A percentile compares a stretch with the other conserved stretches of the same genome.
Conservation (phyloP, 2,329 filamentous ascomycete species). For the Stachybotrys elegans region DNA sequence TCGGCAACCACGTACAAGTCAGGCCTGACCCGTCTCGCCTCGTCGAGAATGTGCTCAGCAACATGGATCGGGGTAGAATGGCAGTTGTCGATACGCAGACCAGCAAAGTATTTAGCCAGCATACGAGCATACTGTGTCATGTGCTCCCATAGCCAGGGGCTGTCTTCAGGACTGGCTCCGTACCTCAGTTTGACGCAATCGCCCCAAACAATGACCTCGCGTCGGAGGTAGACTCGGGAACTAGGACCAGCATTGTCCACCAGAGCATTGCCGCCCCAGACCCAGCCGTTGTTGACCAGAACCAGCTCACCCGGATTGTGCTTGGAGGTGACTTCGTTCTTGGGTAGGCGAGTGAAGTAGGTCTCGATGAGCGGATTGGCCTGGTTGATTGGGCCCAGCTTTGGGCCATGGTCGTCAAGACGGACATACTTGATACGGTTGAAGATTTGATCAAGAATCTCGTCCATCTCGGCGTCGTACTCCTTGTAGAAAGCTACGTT, state of each 20-base stretch:
- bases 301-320: slow-evolving; percentile 73
- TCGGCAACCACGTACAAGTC: slow-evolving; percentile 92
- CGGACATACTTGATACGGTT: slow-evolving; percentile 94
- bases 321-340: slow-evolving; percentile 71
- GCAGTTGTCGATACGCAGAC: slow-evolving; percentile 96
- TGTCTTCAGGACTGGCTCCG: slow-evolving; percentile 73
- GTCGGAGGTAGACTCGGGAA: slow-evolving; percentile 87
- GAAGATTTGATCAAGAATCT: slow-evolving; percentile 85
- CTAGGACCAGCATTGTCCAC: slow-evolving; percentile 87
- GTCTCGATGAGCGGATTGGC: slow-evolving; percentile 82
- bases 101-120: slow-evolving; percentile 91
- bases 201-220: slow-evolving; percentile 97
- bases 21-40: slow-evolving; percentile 82
- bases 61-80: slow-evolving; percentile 94
- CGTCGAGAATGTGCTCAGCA: slow-evolving; percentile 89
- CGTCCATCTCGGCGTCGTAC: slow-evolving; percentile 77
- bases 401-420: slow-evolving; percentile 87
- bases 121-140: slow-evolving; percentile 91
- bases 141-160: slow-evolving; percentile 89
- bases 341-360: slow-evolving; percentile 87
- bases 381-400: slow-evolving; percentile 71
- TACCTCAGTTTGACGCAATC: slow-evolving; percentile 98
- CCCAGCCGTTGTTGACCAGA: slow-evolving; percentile 95
- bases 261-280: slow-evolving; percentile 95
- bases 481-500: slow-evolving; percentile 89